Base-by-base conservation (phyloP, 75 land plant species). In the Selaginella tamariscina region DNA sequence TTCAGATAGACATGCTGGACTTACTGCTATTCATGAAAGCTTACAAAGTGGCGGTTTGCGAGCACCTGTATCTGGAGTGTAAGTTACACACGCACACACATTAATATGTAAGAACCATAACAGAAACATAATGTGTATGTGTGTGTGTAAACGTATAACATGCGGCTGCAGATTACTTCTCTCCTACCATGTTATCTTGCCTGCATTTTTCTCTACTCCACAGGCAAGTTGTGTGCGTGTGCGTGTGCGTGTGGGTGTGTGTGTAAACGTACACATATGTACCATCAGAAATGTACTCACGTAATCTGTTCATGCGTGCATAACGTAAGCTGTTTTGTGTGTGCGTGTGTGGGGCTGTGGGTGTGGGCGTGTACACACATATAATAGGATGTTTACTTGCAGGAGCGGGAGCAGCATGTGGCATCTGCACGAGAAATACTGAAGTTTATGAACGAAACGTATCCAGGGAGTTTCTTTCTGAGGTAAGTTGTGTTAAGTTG, bases 171-270 rank as follows among this genome's bases (percentile, higher is more conserved):
- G 79, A 23, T 24, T 77, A 33, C 79, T 77, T 18, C 64, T 77
- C 27, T 77, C 79, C 24, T 77, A 77, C 64, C 79, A 77, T 72
- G 79, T 77, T 24, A 77, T 77, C 24, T 31, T 77, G 32, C 79
- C 79, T 13, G 68, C 79, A 2, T 77, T 77, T 63, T 77, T 77
- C 75, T 77, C 79, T n/a, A 77, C 72, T 33, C 79, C 79, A 56
- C 75, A 72, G 67, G 79, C 72, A 65, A n/a, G n/a, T n/a, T n/a
- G n/a, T n/a, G n/a, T n/a, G n/a, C n/a, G n/a, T n/a, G n/a, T n/a
- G n/a, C n/a, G n/a, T n/a, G n/a, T n/a, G n/a, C n/a, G n/a, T n/a
- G n/a, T n/a, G n/a, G n/a, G n/a, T n/a, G n/a, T n/a, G n/a, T n/a
- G n/a, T n/a, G n/a, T n/a, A n/a, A n/a, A n/a, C n/a, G n/a, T 24